Evolutionary conservation across 805 yeast genomes (phyloP).

Genomic region (Cyberlindnera euphorbiiphila): DNA sequence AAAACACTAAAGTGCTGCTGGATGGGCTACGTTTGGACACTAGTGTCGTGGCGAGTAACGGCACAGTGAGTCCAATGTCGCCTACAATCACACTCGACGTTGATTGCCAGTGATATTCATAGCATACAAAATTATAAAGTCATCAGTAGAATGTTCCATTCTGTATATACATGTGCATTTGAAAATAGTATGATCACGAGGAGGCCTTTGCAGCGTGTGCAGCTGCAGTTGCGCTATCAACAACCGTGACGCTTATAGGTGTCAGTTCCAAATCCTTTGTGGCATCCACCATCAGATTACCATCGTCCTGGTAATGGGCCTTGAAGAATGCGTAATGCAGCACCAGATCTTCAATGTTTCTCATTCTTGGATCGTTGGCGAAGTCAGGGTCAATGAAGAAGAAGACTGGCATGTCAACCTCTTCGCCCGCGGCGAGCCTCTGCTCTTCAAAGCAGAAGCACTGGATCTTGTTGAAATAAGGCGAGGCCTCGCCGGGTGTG

Average conservation of each 20-base stretch:
- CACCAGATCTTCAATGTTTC: conserved; percentile 83
- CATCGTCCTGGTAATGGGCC: conserved; percentile 42
- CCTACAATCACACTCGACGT: conserved; percentile 22
- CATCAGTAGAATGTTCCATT: neutral
- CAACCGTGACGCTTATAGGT: conserved; percentile 19
- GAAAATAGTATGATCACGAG: neutral
- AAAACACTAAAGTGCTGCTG: conserved; percentile 11
- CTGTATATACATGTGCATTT: conserved; percentile 1
- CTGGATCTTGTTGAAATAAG: conserved; percentile 93
- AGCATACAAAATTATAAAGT: neutral
- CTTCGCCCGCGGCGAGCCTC: conserved; percentile 89
- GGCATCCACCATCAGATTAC: conserved; percentile 31
- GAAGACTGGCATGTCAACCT: conserved; percentile 97
- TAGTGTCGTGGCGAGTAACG: neutral
- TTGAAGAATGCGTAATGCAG: conserved; percentile 90
- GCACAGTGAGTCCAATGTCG: conserved; percentile 16
- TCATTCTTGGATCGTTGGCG: conserved; percentile 88
- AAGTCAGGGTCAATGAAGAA: conserved; percentile 96
- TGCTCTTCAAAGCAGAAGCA: conserved; percentile 99
- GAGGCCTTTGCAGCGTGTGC: conserved; percentile 1
- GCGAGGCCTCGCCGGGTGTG: conserved; percentile 94
- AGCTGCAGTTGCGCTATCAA: conserved; percentile 6
- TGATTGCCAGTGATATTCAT: conserved; percentile 1
- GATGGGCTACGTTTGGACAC: conserved; percentile 15
- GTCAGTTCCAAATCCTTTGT: conserved; percentile 24